Percentiles rank a stretch among this genome's conserved stretches.
phyloP scores from a whole-genome alignment of 208 protist species.

The Trypanosoma vivax region DNA sequence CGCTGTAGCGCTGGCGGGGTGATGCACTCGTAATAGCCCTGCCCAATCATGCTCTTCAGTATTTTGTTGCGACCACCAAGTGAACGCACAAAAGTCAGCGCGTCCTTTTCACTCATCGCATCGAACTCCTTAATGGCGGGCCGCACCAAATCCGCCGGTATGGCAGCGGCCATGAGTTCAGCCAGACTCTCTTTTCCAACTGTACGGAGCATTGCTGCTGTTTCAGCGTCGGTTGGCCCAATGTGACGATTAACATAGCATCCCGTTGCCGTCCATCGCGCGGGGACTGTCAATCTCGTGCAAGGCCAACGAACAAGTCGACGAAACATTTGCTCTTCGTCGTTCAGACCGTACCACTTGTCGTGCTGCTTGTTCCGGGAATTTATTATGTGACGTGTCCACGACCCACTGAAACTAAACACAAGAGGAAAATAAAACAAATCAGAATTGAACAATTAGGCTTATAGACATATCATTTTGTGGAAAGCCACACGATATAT shows the following conservation, averaged over 20 bases:
- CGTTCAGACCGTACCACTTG: no score
- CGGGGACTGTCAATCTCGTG: constrained; percentile 1
- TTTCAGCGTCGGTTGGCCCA: constrained; percentile 76
- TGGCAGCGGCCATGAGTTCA: constrained; percentile 61
- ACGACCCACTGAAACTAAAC: no score
- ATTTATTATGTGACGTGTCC: no score
- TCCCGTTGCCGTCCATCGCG: constrained; percentile 62
- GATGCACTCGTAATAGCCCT: constrained; percentile 91
- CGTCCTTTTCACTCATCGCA: constrained; percentile 66
- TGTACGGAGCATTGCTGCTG: constrained; percentile 82
- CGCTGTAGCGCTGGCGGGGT: constrained; percentile 91
- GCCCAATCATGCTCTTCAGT: constrained; percentile 89
- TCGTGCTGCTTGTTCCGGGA: no score
- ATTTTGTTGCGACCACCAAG: constrained; percentile 81
- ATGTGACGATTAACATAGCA: constrained; percentile 90
- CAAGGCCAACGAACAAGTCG: constrained; percentile 14
- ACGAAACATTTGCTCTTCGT: constrained; percentile 34
- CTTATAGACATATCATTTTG: no score
- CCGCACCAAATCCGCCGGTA: constrained; percentile 71
- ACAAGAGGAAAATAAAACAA: neutral
- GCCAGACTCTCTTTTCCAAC: constrained; percentile 70
- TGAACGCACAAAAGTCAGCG: constrained; percentile 47
- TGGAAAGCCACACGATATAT: no score
- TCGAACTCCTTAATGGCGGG: constrained; percentile 35
- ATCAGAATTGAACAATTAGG: no score